Base-by-base conservation (phyloP, 768 basidiomycete species). In the Rhizopogon salebrosus region DNA sequence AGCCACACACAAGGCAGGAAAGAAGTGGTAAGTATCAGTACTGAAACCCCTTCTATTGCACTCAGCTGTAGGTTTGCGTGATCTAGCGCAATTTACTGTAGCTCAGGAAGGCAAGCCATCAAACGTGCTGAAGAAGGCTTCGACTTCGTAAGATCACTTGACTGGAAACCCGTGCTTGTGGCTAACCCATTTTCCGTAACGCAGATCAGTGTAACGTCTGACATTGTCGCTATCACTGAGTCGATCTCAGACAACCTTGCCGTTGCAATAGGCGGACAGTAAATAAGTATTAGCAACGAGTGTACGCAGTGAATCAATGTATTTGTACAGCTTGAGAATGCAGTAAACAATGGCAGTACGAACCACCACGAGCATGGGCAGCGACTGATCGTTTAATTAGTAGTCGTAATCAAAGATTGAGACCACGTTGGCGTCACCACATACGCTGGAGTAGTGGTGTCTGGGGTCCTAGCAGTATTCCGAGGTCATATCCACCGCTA, bases 11-110 rank as follows among this genome's bases (percentile, higher is more conserved):
- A 61, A 59, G 39, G 75, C 75, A 8, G 74, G 77, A 20, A 87
- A 86, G 72, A 87, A 87, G 71, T 84, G 83, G 84, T 85, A 53
- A 18, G 71, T 20, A 9, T 10, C 22, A n/a, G 8, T 29, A 24
- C 53, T 41, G 22, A 43, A 20, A 3, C 41, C 6, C 39, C 3
- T 27, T 8, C 31, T 10, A 11, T 2, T 13, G 1, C 22, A 2
- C 31, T 22, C 8, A 26, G 34, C 22, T 20, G 54, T 13, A 53
- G 16, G n/a, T 20, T 6, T 34, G 39, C n/a, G 20, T 16, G 24
- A 42, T 38, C 6, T 34, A 80, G 80, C 57, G 80, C 73, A 1
- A 74, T 80, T 35, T 80, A 56, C 58, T 82, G 80, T 57, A 72
- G 66, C 11, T 71, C 71, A 0, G 80, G 80, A 26, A 46, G 64